Conservation (phyloP, 495 filamentous ascomycete genomes). For the Podospora didyma region DNA sequence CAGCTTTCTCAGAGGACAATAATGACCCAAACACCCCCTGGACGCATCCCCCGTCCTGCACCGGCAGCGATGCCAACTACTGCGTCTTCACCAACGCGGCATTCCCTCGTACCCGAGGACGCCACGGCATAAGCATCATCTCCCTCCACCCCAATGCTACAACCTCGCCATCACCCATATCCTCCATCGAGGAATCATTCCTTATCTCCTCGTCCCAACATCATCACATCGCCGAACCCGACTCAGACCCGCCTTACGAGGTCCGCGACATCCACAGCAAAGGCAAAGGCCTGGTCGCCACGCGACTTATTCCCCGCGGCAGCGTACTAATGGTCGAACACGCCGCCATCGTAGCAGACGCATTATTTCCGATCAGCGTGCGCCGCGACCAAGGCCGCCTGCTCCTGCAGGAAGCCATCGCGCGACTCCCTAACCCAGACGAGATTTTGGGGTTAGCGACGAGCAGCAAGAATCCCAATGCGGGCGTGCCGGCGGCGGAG, state of each 20-base stretch:
- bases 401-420: slow-evolving; percentile 22
- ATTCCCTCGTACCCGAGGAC: not conserved
- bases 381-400: slow-evolving; percentile 16
- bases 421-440: slow-evolving; percentile 22
- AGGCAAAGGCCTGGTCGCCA: slow-evolving; percentile 30
- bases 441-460: slow-evolving; percentile 24
- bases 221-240: not conserved
- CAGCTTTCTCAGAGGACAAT: too few relatives aligned
- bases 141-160: not conserved
- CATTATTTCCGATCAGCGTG: slow-evolving; percentile 22
- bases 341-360: slow-evolving; percentile 22
- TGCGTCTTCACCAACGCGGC: slow-evolving; percentile 5
- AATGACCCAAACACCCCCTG: not conserved
- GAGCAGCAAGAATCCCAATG: slow-evolving; percentile 7
- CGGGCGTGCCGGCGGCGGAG: slow-evolving; percentile 21
- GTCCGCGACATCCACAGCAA: slow-evolving; percentile 23
- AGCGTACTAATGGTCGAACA: slow-evolving; percentile 27
- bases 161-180: not conserved
- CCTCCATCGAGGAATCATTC: not conserved
- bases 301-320: slow-evolving; percentile 20
- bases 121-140: not conserved
- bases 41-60: slow-evolving; percentile 3
- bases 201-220: not conserved
- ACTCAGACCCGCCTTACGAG: slow-evolving; percentile 11
- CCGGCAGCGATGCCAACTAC: not conserved